Evolutionary conservation across 1,284 basidiomycete genomes (phyloP).

Genomic region (Coniferiporia weirii): DNA sequence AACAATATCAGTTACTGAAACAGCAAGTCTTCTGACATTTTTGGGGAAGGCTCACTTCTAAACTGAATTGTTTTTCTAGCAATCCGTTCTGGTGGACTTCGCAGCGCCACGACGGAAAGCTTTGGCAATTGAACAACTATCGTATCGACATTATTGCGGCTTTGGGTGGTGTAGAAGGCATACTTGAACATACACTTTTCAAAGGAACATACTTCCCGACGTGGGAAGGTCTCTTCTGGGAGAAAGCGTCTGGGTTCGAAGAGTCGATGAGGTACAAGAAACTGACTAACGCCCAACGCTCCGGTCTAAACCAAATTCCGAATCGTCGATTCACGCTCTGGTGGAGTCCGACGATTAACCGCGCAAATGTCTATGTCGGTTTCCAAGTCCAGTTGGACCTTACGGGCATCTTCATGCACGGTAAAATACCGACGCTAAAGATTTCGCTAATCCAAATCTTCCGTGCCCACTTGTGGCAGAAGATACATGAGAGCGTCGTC

Average conservation of each 20-base stretch:
- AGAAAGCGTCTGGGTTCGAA: constrained; percentile 92
- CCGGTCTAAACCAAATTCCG: constrained; percentile 96
- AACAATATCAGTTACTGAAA: constrained; percentile 93
- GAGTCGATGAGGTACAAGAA: constrained; percentile 98
- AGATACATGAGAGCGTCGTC: constrained; percentile 89
- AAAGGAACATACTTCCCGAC: constrained; percentile 95
- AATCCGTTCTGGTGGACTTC: constrained; percentile 99
- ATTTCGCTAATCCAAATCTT: constrained; percentile 99
- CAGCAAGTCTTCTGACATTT: constrained; percentile 44
- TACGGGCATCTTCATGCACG: constrained; percentile 95
- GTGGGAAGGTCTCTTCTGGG: constrained; percentile 94
- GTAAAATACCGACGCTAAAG: constrained; percentile 96
- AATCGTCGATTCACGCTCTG: constrained; percentile 99
- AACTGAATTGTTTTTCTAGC: constrained; percentile 33
- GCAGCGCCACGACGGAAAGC: constrained; percentile 95
- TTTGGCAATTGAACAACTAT: constrained; percentile 98
- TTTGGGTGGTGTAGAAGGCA: constrained; percentile 95
- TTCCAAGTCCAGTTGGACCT: constrained; percentile 99
- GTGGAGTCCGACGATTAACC: constrained; percentile 99
- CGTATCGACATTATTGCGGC: constrained; percentile 99
- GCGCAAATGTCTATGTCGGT: constrained; percentile 98
- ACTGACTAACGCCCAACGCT: constrained; percentile 92
- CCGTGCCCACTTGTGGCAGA: constrained; percentile 99
- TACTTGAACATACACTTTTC: constrained; percentile 96
- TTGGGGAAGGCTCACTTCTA: background rate